These are phyloP conservation scores for Didymella exigua DNA, from an alignment of 2,329 filamentous ascomycete species.

Conservation along the genomic window DNA sequence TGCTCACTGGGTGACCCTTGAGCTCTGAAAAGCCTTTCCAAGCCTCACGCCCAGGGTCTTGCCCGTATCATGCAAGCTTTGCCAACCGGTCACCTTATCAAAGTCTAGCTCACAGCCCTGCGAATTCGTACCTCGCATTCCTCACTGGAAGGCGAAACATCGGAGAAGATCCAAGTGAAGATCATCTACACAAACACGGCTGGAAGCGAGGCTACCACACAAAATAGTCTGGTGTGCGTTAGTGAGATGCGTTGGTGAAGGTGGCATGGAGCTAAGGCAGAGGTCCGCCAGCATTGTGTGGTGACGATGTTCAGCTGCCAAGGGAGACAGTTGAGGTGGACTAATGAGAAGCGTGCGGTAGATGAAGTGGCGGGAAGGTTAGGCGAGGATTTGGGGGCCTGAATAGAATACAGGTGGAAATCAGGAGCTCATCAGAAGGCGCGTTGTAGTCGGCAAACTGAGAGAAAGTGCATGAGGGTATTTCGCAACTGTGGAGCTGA, in stretches of 20 bases:
- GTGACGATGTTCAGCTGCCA: constrained; percentile 6
- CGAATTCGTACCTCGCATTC: constrained; percentile 7
- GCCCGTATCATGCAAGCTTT: neutral
- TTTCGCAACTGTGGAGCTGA: no score
- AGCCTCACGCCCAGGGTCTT: neutral
- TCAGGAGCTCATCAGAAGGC: neutral
- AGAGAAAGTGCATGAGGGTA: neutral
- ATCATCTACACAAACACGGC: constrained; percentile 1
- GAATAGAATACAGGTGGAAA: neutral
- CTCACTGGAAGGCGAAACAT: constrained; percentile 2
- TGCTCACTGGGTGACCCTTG: neutral
- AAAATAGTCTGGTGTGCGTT: neutral
- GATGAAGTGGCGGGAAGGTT: constrained; percentile 12
- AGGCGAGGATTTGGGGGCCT: constrained; percentile 6
- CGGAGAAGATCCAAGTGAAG: constrained; percentile 1
- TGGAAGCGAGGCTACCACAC: neutral
- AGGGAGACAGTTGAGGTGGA: neutral
- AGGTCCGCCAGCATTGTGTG: neutral
- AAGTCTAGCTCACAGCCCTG: constrained; percentile 1
- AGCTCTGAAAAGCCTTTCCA: neutral
- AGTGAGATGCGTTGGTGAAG: neutral
- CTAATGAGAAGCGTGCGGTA: neutral
- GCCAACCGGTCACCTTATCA: neutral
- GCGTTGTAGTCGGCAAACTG: neutral
- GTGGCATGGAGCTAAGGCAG: neutral